Base-by-base conservation (phyloP, 345 rosid genomes). In the Carallia pectinifolia region DNA sequence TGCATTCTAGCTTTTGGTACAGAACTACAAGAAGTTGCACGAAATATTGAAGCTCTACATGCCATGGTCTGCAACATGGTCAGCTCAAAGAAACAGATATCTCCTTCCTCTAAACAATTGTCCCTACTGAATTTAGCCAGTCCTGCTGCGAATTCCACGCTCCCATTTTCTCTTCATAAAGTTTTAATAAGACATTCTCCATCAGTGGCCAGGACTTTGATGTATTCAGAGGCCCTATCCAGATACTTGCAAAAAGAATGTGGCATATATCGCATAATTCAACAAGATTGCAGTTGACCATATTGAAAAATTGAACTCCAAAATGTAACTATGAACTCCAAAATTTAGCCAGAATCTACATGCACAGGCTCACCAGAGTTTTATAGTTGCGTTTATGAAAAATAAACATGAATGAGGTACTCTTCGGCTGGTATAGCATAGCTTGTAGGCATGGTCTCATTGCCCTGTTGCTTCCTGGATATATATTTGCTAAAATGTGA, bases 31-130 rank as follows among this genome's bases (percentile, higher is more conserved):
- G 2, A 19, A 53, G 58, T 23, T n/a, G 7, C 62, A 33, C 10
- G 61, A 50, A 58, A 50, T 1, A 73, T 38, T 23, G 66, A 3
- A 18, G 39, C 76, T 38, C 58, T 58, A 4, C 48, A 37, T 4
- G 33, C 15, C 50, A 34, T 1, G 16, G 13, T 63, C 9, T 34
- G 4, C 17, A 12, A 27, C 53, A 1, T 30, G 8, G 59, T 50
- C 13, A 59, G 61, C 66, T 66, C 71, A 61, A 73, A 52, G 7
- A 66, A 50, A 60, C 56, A 50, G 2, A 66, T 60, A 52, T 50
- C 66, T 6, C 71, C 76, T 33, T 19, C 61, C 44, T n/a, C 8
- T 66, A 73, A 60, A 27, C 5, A 6, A 12, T 73, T 73, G 1
- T 73, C 66, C 7, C 31, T 10, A 17, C 19, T 1, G 53, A 73